These are phyloP conservation scores for Alloteropsis semialata DNA, from an alignment of 176 grass and related monocot species.

Conservation along the genomic window DNA sequence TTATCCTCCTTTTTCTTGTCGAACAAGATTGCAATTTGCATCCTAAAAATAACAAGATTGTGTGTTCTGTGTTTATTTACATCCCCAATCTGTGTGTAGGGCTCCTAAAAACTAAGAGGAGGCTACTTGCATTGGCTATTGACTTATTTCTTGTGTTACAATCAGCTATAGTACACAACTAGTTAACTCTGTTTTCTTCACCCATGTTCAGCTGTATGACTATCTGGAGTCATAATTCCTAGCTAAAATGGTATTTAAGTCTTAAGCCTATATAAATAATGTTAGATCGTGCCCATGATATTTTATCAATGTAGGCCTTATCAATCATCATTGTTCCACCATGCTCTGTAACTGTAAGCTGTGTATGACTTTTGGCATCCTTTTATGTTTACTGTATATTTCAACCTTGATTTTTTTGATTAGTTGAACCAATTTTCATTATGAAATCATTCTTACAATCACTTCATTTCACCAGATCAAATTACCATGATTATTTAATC, in stretches of 20 bases:
- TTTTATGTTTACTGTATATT: neutral
- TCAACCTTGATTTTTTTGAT: neutral
- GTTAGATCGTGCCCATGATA: neutral
- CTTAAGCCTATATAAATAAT: neutral
- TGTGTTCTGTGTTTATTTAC: neutral
- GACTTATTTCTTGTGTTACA: neutral
- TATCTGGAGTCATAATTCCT: neutral
- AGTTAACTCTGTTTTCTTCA: neutral
- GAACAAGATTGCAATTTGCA: neutral
- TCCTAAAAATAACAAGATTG: too few relatives aligned
- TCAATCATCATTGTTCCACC: neutral
- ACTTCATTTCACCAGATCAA: neutral
- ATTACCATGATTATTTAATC: neutral
- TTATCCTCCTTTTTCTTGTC: neutral
- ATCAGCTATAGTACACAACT: neutral
- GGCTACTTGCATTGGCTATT: neutral
- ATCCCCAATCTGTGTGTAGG: neutral
- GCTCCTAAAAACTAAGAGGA: neutral
- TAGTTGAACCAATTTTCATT: neutral
- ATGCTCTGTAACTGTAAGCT: neutral
- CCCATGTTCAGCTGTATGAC: neutral
- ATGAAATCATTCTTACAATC: neutral
- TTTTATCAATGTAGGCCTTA: neutral
- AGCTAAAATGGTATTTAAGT: neutral
- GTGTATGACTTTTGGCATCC: neutral